Evolutionary conservation across 73 alveolate species (phyloP).

Genomic region (Tetrahymena malaccensis): DNA sequence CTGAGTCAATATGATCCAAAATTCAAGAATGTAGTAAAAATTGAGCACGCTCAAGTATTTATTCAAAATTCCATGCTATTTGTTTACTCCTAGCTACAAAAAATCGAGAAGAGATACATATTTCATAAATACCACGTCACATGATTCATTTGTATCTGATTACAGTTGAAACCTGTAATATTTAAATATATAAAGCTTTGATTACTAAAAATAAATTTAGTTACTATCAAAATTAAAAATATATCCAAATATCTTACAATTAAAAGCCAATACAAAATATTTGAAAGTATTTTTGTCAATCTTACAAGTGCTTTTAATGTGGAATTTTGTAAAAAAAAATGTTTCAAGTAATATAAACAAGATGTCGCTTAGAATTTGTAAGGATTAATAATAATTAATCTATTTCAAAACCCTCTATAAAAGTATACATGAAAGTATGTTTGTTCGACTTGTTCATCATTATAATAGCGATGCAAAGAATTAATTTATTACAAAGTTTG

Average conservation of each 20-base stretch:
- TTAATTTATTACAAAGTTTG: no score
- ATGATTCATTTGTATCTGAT: neutral
- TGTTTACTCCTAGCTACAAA: neutral
- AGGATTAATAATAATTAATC: neutral
- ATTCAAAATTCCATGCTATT: neutral
- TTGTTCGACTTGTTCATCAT: no score
- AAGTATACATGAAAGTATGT: no score
- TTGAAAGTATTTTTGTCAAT: neutral
- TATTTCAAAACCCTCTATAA: neutral
- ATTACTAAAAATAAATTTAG: neutral
- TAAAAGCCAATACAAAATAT: no score
- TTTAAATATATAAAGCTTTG: no score
- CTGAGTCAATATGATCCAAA: no score
- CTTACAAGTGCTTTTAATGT: no score
- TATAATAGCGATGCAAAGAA: neutral
- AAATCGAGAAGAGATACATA: neutral
- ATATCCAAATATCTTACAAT: no score
- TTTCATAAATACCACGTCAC: neutral
- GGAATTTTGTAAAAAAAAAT: no score
- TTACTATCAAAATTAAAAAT: neutral
- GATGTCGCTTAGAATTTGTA: neutral
- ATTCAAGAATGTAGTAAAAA: neutral
- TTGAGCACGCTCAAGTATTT: no score
- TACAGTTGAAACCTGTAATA: neutral
- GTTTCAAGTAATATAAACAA: neutral